Base-by-base conservation (phyloP, 2,329 filamentous ascomycete species). In the Ceratocystis huliohia region DNA sequence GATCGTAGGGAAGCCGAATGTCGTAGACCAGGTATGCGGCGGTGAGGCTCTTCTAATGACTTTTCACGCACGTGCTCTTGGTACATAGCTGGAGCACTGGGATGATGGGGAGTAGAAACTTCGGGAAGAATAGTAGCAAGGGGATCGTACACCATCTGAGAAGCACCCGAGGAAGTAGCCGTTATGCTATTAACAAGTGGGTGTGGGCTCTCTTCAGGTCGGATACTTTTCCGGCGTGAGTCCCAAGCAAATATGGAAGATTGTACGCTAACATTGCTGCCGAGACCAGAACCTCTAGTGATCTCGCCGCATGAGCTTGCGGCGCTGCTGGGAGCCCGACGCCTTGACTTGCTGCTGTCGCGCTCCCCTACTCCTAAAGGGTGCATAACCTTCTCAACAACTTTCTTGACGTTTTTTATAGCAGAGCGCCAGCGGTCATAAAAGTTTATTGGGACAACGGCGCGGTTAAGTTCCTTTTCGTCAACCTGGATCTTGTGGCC, bases 401-500 rank as follows among this genome's bases (percentile, higher is more conserved):
- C 80, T 72, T 87, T 87, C 75, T 86, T 87, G 63, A 95, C 82
- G 53, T 87, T 87, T 75, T 86, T 87, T 63, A 95, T 82, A 48
- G 85, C 89, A 13, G 89, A 95, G 61, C 86, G 85, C 63, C 94
- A 88, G 44, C 91, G 87, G 73, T 96, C 90, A 22, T 97, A 81
- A 69, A 96, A 85, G 6, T 88, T 92, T 63, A 96, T 84, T 45
- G 92, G 92, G 17, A 96, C 88, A 66, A 99, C 94, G 66, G 94
- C 94, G 66, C 86, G 84, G 59, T 91, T 92, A 72, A 99, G 85
- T 76, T 99, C 94, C 72, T 86, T 86, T 70, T 90, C 91, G 68
- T 96, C 92, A 61, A 97, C 90, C 74, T 96, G 88, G 71, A 99
- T 97, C 75, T 86, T 91, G 73, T 88, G 86, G 70, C 91, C 91